Percentiles rank a stretch among this genome's conserved stretches.
Conservation (phyloP, 306 rosid species). For the Mucuna pruriens region DNA sequence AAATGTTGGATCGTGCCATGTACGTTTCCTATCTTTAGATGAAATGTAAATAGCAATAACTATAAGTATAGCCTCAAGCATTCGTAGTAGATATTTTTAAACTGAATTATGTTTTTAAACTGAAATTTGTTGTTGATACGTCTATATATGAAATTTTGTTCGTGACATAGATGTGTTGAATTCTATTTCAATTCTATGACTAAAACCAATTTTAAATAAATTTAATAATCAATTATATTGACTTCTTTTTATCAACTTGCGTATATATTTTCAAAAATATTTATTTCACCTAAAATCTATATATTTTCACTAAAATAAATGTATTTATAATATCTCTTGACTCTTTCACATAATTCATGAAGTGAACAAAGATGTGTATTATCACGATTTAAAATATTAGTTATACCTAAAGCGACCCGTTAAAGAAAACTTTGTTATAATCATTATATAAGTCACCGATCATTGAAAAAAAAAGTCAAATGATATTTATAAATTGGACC, state of each 20-base stretch:
- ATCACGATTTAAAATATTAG: neutral
- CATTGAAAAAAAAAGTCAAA: constrained; percentile 5
- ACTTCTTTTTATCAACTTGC: neutral
- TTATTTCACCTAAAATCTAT: neutral
- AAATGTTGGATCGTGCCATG: no score
- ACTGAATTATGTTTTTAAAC: neutral
- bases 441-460: neutral
- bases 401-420: neutral
- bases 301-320: neutral
- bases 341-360: neutral
- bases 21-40: no score
- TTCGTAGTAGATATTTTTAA: neutral
- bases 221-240: neutral
- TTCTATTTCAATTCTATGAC: neutral
- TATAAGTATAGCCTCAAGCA: neutral
- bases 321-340: neutral
- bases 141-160: neutral
- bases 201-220: neutral
- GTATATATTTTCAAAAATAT: neutral
- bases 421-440: neutral
- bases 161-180: neutral
- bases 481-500: neutral
- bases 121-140: neutral
- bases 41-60: neutral
- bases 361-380: neutral